These are phyloP conservation scores for Xylariaceae sp. DNA, from an alignment of 2,329 filamentous ascomycete genomes.

Conservation along the genomic window DNA sequence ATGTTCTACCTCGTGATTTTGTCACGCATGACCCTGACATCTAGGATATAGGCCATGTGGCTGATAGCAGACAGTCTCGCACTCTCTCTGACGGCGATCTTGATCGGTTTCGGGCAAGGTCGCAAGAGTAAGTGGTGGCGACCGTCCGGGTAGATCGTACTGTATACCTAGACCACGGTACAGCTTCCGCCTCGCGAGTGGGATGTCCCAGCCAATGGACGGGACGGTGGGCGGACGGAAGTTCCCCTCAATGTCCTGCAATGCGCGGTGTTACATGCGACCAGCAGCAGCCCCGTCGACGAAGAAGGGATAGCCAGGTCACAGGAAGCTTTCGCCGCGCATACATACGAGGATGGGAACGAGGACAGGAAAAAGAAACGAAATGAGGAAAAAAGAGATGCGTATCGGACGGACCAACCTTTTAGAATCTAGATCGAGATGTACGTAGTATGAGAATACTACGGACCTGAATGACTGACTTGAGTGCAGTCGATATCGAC, in stretches of 20 bases:
- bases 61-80: constrained; percentile 1
- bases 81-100: constrained; percentile 3
- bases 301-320: constrained; percentile 1
- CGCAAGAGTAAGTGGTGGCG: constrained; percentile 1
- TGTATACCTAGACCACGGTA: constrained; percentile 1
- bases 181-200: constrained; percentile 1
- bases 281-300: neutral
- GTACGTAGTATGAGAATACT: neutral
- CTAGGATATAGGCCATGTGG: neutral
- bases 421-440: neutral
- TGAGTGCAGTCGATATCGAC: constrained; percentile 13
- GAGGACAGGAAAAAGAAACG: constrained; percentile 3
- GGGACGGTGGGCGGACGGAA: neutral
- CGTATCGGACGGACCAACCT: neutral
- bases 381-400: neutral
- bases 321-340: constrained; percentile 15
- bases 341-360: constrained; percentile 3
- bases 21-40: constrained; percentile 5
- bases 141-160: constrained; percentile 2
- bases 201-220: constrained; percentile 3
- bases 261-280: constrained; percentile 11
- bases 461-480: neutral
- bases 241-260: neutral
- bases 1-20: neutral
- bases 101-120: constrained; percentile 12